Evolutionary conservation across 192 early-diverging fungal genomes (phyloP).

Genomic region (Entomortierella parvispora): DNA sequence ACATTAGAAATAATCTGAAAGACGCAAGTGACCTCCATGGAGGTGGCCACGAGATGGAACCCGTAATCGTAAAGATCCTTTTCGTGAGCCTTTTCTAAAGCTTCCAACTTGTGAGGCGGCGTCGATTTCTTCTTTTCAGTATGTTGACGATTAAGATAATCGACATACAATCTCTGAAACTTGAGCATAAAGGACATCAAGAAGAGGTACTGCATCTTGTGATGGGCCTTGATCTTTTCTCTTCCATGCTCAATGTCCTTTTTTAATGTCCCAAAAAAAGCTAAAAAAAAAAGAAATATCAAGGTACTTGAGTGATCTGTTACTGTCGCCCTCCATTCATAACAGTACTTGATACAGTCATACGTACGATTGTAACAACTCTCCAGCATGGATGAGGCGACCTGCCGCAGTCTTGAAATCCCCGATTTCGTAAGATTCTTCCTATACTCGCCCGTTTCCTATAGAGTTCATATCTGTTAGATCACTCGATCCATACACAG

Average conservation of each 20-base stretch:
- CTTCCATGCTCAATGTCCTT: conserved; percentile 54
- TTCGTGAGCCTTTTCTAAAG: conserved; percentile 13
- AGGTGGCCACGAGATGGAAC: conserved; percentile 50
- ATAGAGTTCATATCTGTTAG: background rate
- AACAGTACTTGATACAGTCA: no score
- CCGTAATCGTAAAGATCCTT: conserved; percentile 23
- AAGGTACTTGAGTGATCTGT: background rate
- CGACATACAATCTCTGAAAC: conserved; percentile 30
- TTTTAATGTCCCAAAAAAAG: conserved; percentile 48
- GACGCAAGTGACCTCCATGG: conserved; percentile 40
- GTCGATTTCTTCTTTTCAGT: conserved; percentile 16
- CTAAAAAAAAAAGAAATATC: conserved; percentile 9
- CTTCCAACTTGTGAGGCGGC: background rate
- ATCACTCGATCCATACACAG: no score
- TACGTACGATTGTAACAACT: conserved; percentile 60
- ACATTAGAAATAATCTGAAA: conserved; percentile 47
- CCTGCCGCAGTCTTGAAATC: conserved; percentile 12
- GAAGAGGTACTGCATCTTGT: conserved; percentile 52
- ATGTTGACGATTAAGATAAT: conserved; percentile 21
- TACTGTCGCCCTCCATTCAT: no score
- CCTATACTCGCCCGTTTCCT: conserved; percentile 41
- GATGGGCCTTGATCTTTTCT: conserved; percentile 51
- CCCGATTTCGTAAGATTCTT: conserved; percentile 28
- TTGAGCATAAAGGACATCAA: conserved; percentile 54
- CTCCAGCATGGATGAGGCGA: conserved; percentile 48